phyloP scores from a whole-genome alignment of 129 eudicot species.

The Sambucus nigra region DNA sequence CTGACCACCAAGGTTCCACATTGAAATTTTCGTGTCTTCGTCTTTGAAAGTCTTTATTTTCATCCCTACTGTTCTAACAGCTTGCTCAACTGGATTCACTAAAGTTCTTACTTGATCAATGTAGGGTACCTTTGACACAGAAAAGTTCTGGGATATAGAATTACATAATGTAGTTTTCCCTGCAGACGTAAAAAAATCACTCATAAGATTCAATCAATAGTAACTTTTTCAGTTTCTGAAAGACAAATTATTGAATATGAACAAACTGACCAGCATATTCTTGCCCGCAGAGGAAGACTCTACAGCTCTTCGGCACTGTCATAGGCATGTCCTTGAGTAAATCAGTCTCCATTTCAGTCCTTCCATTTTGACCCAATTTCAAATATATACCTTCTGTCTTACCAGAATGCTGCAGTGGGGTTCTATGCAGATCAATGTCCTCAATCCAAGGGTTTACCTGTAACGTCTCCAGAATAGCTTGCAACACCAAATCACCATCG shows the following conservation, averaged over 20 bases:
- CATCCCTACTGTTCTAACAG: constrained; percentile 52
- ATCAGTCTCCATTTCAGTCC: constrained; percentile 53
- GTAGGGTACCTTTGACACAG: constrained; percentile 62
- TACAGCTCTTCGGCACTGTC: constrained; percentile 61
- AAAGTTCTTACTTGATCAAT: constrained; percentile 53
- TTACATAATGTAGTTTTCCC: constrained; percentile 77
- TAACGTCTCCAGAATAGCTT: constrained; percentile 51
- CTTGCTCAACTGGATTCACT: constrained; percentile 89
- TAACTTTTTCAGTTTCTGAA: no score
- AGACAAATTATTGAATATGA: not conserved
- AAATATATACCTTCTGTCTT: constrained; percentile 56
- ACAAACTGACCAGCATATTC: constrained; percentile 58
- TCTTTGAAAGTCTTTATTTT: constrained; percentile 59
- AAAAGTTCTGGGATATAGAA: constrained; percentile 58
- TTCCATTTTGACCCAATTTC: constrained; percentile 57
- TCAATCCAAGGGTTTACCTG: constrained; percentile 90
- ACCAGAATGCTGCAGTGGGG: constrained; percentile 68
- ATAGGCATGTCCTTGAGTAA: constrained; percentile 73
- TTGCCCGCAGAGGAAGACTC: constrained; percentile 86
- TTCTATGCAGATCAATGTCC: constrained; percentile 69
- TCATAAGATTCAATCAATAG: not conserved
- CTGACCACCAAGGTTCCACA: constrained; percentile 88
- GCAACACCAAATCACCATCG: constrained; percentile 57
- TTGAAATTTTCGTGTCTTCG: constrained; percentile 65
- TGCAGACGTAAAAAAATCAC: constrained; percentile 19